Percentiles rank a stretch among this genome's conserved stretches.
phyloP scores from a whole-genome alignment of 306 rosid species.

The Vigna reflexopilosa region DNA sequence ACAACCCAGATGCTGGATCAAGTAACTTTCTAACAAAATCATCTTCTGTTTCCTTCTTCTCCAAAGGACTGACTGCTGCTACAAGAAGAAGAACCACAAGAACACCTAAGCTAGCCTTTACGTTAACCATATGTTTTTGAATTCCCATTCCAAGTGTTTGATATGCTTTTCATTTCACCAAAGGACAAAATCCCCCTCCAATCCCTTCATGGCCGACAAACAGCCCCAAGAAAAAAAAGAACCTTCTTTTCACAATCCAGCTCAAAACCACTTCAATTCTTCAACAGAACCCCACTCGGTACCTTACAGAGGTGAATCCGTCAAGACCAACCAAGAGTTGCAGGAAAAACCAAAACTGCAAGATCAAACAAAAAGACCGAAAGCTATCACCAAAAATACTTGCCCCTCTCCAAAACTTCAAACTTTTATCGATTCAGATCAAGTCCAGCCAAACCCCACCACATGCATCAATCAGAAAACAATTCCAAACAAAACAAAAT shows the following conservation, averaged over 20 bases:
- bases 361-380: slow-evolving; percentile 3
- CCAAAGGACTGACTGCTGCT: slow-evolving; percentile 54
- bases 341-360: slow-evolving; percentile 38
- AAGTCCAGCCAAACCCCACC: slow-evolving; percentile 40
- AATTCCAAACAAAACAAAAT: slow-evolving; percentile 13
- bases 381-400: slow-evolving; percentile 23
- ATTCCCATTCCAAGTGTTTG: slow-evolving; percentile 56
- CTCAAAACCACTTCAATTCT: slow-evolving; percentile 50
- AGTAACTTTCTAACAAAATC: slow-evolving; percentile 62
- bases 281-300: slow-evolving; percentile 35
- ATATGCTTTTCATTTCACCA: slow-evolving; percentile 71
- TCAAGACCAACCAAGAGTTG: slow-evolving; percentile 49
- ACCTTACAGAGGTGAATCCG: slow-evolving; percentile 31
- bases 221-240: neutral
- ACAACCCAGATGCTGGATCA: slow-evolving; percentile 65
- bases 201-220: slow-evolving; percentile 46
- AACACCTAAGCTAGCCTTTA: slow-evolving; percentile 57
- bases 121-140: slow-evolving; percentile 60
- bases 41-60: slow-evolving; percentile 54
- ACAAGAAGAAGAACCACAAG: slow-evolving; percentile 62
- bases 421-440: slow-evolving; percentile 48
- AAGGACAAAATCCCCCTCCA: slow-evolving; percentile 50
- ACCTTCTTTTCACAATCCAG: slow-evolving; percentile 36
- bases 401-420: slow-evolving; percentile 33
- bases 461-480: neutral